phyloP scores from a whole-genome alignment of 495 filamentous ascomycete species.

The Durotheca rogersii region DNA sequence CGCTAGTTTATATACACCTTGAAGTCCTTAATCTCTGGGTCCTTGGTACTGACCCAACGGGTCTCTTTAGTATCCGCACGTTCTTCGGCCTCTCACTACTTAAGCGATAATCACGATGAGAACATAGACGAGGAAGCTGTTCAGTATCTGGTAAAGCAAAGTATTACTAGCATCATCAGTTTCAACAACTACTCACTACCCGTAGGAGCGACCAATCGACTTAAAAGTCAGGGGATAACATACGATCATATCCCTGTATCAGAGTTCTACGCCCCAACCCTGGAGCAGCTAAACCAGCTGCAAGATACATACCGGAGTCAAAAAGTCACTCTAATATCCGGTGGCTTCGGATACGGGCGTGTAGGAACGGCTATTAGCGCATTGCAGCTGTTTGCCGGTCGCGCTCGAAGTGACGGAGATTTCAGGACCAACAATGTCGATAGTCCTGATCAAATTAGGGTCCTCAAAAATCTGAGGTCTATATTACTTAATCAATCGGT shows the following conservation, averaged over 20 bases:
- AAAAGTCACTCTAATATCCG: not conserved
- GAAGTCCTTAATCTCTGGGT: no score
- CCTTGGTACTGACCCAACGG: no score
- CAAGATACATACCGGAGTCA: not conserved
- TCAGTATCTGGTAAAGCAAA: not conserved
- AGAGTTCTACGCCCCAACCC: not conserved
- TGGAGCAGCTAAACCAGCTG: not conserved
- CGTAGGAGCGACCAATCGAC: not conserved
- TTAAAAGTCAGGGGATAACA: not conserved
- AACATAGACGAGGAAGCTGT: not conserved
- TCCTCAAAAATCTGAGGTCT: not conserved
- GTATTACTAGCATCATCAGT: not conserved
- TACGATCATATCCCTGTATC: not conserved
- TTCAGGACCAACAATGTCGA: not conserved
- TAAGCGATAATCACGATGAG: not conserved
- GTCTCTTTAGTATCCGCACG: no score
- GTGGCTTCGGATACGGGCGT: not conserved
- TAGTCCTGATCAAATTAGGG: not conserved
- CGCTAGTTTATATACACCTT: no score
- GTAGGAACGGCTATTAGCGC: not conserved
- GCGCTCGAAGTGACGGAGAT: not conserved
- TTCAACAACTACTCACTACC: not conserved
- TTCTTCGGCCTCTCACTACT: not conserved
- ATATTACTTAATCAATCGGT: no score
- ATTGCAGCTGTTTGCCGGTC: not conserved